phyloP scores from a whole-genome alignment of 306 rosid species.

The Quillaja saponaria region DNA sequence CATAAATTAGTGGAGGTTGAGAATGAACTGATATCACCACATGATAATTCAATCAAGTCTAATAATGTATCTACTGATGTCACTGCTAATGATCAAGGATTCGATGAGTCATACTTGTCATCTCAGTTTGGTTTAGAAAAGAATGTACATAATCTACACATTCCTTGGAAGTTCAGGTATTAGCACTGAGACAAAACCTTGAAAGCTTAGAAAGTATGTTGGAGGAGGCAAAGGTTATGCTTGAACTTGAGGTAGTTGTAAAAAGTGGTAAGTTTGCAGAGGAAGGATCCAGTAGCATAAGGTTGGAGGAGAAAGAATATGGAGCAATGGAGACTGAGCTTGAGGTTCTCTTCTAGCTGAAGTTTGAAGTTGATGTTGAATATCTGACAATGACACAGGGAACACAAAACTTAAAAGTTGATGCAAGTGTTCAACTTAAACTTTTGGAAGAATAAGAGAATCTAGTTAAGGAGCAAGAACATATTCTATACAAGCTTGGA shows the following conservation, averaged over 20 bases:
- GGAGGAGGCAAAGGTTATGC: constrained; percentile 45
- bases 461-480: constrained; percentile 49
- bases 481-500: constrained; percentile 49
- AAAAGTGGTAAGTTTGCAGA: constrained; percentile 36
- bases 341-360: constrained; percentile 56
- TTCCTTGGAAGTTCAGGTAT: constrained; percentile 53
- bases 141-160: constrained; percentile 39
- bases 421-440: constrained; percentile 30
- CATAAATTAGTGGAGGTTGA: constrained; percentile 65
- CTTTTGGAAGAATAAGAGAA: constrained; percentile 54
- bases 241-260: constrained; percentile 67
- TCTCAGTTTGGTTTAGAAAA: constrained; percentile 48
- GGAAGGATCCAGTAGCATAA: constrained; percentile 51
- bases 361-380: constrained; percentile 76
- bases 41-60: constrained; percentile 45
- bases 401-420: constrained; percentile 46
- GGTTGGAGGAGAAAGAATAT: constrained; percentile 38
- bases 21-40: constrained; percentile 41
- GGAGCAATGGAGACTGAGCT: constrained; percentile 46
- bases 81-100: constrained; percentile 36
- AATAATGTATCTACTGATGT: constrained; percentile 42
- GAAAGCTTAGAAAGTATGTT: constrained; percentile 53
- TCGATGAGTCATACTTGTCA: constrained; percentile 36
- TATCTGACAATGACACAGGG: constrained; percentile 46
- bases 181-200: constrained; percentile 41